These are phyloP conservation scores for Ceratocystis colombiana DNA, from an alignment of 2,329 filamentous ascomycete genomes.

Conservation along the genomic window DNA sequence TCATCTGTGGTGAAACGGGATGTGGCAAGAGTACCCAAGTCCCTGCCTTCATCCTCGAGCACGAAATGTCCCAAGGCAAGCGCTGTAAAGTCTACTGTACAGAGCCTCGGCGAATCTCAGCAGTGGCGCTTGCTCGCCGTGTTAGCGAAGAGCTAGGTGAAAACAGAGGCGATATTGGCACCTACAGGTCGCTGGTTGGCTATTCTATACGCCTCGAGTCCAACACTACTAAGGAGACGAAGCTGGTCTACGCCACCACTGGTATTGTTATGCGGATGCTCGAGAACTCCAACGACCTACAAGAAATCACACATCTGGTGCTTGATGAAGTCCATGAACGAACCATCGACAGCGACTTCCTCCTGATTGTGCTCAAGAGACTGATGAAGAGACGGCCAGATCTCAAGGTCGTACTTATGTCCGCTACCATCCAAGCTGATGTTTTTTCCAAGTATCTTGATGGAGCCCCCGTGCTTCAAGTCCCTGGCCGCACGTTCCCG, in stretches of 20 bases:
- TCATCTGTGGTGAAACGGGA: conserved; percentile 92
- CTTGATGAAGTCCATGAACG: conserved; percentile 98
- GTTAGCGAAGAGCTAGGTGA: conserved; percentile 95
- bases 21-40: conserved; percentile 97
- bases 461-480: conserved; percentile 74
- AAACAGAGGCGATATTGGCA: conserved; percentile 69
- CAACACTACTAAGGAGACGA: conserved; percentile 69
- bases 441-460: conserved; percentile 83
- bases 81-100: conserved; percentile 91
- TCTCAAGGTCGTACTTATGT: conserved; percentile 92
- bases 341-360: conserved; percentile 91
- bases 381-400: conserved; percentile 66
- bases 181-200: conserved; percentile 71
- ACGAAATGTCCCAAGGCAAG: conserved; percentile 69
- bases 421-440: conserved; percentile 87
- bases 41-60: conserved; percentile 85
- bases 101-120: conserved; percentile 88
- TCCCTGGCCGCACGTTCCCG: conserved; percentile 88
- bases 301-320: conserved; percentile 84
- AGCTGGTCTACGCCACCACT: conserved; percentile 79
- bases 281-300: conserved; percentile 74
- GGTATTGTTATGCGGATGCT: conserved; percentile 98
- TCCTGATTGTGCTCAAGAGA: conserved; percentile 82
- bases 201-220: conserved; percentile 91
- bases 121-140: conserved; percentile 82